A percentile compares a stretch with the other conserved stretches of the same genome.
Conservation (phyloP, 257 asterid genomes). For the Henckelia pumila region DNA sequence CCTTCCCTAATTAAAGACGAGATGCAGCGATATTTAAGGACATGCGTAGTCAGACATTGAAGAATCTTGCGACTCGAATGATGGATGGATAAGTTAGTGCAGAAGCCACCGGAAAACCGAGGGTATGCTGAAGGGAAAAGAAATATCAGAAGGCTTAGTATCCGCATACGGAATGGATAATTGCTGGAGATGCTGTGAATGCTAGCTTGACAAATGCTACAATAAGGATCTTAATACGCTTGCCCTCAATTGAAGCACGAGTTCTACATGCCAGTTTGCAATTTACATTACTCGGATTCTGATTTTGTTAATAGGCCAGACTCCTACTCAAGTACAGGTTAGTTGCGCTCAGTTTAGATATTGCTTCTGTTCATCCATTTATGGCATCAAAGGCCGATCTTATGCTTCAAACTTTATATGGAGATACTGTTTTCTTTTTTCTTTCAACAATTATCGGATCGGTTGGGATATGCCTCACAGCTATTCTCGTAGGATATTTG, state of each 20-base stretch:
- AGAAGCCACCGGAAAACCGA: conserved; percentile 1
- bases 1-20: conserved; percentile 9
- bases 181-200: conserved; percentile 20
- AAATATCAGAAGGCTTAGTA: conserved; percentile 1
- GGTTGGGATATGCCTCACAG: conserved; percentile 24
- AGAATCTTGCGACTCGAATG: conserved; percentile 10
- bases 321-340: neutral
- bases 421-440: conserved; percentile 17
- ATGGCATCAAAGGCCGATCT: neutral
- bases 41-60: conserved; percentile 5
- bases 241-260: conserved; percentile 25
- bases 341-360: neutral
- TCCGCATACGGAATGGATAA: conserved; percentile 23
- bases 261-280: conserved; percentile 16
- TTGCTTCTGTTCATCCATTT: neutral
- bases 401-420: conserved; percentile 6
- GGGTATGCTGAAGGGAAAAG: conserved; percentile 23
- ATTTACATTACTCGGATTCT: conserved; percentile 22
- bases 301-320: conserved; percentile 5
- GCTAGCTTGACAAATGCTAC: conserved; percentile 22
- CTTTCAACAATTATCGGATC: conserved; percentile 10
- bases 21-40: conserved; percentile 24
- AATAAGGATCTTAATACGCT: conserved; percentile 1
- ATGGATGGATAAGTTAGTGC: conserved; percentile 3
- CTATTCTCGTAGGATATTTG: conserved; percentile 24